These are phyloP conservation scores for Pharnaceum exiguum DNA, from an alignment of 148 eudicot genomes.

Conservation along the genomic window DNA sequence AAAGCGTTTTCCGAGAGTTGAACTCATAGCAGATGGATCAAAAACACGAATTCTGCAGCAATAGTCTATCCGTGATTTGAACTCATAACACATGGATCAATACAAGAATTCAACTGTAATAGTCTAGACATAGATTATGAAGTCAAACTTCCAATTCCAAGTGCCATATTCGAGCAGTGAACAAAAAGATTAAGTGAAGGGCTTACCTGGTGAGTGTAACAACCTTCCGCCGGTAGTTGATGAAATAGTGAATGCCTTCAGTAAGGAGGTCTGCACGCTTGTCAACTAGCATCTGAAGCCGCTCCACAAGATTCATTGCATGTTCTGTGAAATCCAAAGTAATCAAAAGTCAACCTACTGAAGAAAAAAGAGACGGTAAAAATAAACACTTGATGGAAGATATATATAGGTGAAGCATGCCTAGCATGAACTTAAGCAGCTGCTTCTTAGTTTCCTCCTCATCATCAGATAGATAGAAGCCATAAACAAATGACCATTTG, in stretches of 20 bases:
- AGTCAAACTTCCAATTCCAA: too few species aligned
- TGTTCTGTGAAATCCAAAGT: slow-evolving; percentile 16
- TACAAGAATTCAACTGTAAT: too few species aligned
- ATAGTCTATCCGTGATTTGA: too few species aligned
- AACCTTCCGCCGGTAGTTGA: slow-evolving; percentile 22
- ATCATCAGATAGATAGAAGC: slow-evolving; percentile 33
- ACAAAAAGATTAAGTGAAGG: neutral
- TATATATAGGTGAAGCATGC: slow-evolving; percentile 8
- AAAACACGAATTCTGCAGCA: too few species aligned
- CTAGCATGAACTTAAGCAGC: slow-evolving; percentile 53
- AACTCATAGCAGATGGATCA: too few species aligned
- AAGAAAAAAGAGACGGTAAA: neutral
- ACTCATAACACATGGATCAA: too few species aligned
- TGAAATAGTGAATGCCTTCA: slow-evolving; percentile 4
- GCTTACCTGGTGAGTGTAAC: slow-evolving; percentile 37
- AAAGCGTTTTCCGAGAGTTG: too few species aligned
- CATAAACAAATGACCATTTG: slow-evolving; percentile 60
- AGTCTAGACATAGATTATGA: too few species aligned
- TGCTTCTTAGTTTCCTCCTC: slow-evolving; percentile 28
- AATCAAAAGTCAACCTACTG: neutral
- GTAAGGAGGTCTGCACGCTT: slow-evolving; percentile 15
- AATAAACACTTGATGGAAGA: neutral
- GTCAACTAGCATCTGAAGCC: slow-evolving; percentile 32
- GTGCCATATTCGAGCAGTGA: too few species aligned
- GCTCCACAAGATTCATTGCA: slow-evolving; percentile 26